These are phyloP conservation scores for Biscogniauxia sp. DNA, from an alignment of 2,329 filamentous ascomycete genomes.

Conservation along the genomic window DNA sequence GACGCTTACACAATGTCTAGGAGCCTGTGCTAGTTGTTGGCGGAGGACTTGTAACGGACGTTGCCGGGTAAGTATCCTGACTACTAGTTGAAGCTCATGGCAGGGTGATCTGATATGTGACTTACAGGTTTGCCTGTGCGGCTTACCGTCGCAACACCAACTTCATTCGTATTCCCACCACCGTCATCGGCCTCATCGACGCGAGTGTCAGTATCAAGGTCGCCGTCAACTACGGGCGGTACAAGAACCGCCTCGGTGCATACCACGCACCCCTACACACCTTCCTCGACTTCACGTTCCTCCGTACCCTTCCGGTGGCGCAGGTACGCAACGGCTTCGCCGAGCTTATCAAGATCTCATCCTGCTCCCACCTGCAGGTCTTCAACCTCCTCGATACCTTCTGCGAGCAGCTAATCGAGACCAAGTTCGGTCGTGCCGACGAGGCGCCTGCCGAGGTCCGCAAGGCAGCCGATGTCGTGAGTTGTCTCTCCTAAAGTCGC, in stretches of 20 bases:
- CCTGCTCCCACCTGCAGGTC: constrained; percentile 63
- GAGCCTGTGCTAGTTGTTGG: constrained; percentile 66
- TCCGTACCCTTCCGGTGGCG: constrained; percentile 63
- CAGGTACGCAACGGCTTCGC: constrained; percentile 74
- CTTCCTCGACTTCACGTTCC: constrained; percentile 71
- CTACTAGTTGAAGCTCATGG: constrained; percentile 22
- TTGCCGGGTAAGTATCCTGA: constrained; percentile 59
- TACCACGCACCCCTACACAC: constrained; percentile 72
- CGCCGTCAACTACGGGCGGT: constrained; percentile 73
- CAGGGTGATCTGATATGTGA: not conserved
- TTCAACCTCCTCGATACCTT: constrained; percentile 67
- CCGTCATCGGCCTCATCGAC: constrained; percentile 72
- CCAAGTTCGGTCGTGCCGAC: constrained; percentile 62
- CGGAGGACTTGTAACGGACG: constrained; percentile 69
- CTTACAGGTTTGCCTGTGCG: constrained; percentile 63
- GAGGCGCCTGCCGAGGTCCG: constrained; percentile 54
- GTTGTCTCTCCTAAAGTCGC: not conserved
- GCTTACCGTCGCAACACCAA: constrained; percentile 71
- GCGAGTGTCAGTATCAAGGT: constrained; percentile 75
- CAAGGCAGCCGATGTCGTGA: constrained; percentile 53
- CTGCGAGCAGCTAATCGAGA: constrained; percentile 65
- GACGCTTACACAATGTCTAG: constrained; percentile 31
- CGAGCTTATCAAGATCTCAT: constrained; percentile 74
- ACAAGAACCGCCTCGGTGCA: constrained; percentile 72
- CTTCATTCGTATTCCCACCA: constrained; percentile 71